Evolutionary conservation across 805 yeast genomes (phyloP), one percentile per base, ranked within the genome.

Genomic region (Suhomyces prunicola): DNA sequence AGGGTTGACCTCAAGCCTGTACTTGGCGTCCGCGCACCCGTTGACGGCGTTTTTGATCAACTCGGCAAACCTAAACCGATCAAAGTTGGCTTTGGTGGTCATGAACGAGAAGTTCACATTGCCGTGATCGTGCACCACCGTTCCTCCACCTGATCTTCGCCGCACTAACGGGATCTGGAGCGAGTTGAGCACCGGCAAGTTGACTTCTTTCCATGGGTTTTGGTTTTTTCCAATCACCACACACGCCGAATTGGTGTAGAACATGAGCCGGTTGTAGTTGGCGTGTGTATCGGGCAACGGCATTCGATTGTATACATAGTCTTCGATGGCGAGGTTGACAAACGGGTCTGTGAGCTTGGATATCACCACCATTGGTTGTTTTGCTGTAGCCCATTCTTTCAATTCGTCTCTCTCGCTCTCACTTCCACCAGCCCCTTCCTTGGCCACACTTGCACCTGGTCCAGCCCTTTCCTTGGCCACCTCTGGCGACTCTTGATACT

Each of bases 161-260:
- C 99, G 75, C 5, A 94, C 65, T 6, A 92, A 63, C 0, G 96
- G 93, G 24, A 89, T 77, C 2, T 73, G 72, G 3, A 80, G 66
- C 0, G 73, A 58, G 4, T 77, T 70, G 5, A 88, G 70, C 12
- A 82, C 62, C 0, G 82, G 77, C 2, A 94, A 52, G 60, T 89
- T 88, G 40, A 85, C 79, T 65, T 94, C 99, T 54, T 84, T 82
- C 90, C 93, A 93, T 2, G 97, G 96, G 57, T 91, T 94, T 69
- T 94, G 99, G 64, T 94, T 94, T 63, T 96, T 90, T 0, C 99
- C 99, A 10, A 94, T 76, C 1, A 94, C 96, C n/a, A 91, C 90
- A 66, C 97, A 89, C 0, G 93, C 90, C 2, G 81, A 67, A 65
- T 94, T 94, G 35, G 79, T 76, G 65, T 94, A 94, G 51, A 93